A percentile compares a stretch with the other conserved stretches of the same genome.
These are phyloP conservation scores for Cymodocea nodosa DNA, from an alignment of 116 monocot genomes.

Conservation along the genomic window DNA sequence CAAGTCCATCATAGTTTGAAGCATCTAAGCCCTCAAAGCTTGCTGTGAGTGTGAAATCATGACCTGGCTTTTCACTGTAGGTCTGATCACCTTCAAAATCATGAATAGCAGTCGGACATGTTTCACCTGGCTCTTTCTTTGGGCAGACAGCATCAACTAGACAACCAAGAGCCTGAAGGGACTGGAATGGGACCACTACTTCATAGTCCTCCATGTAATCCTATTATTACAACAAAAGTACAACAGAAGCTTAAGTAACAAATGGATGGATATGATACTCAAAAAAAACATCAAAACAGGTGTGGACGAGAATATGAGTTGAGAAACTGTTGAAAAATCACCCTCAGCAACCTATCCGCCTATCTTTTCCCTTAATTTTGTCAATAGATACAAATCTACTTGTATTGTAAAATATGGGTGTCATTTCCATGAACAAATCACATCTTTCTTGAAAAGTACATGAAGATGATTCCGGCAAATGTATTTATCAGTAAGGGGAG, in stretches of 20 bases:
- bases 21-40: constrained; percentile 39
- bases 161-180: constrained; percentile 79
- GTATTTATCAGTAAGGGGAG: no score
- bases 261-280: not conserved
- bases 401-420: no score
- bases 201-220: constrained; percentile 98
- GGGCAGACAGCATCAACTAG: constrained; percentile 71
- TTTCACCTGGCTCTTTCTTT: constrained; percentile 57
- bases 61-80: constrained; percentile 91
- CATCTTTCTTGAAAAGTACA: no score
- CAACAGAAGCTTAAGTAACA: not conserved
- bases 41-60: constrained; percentile 50
- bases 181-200: constrained; percentile 88
- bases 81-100: constrained; percentile 98
- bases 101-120: constrained; percentile 77
- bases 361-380: no score
- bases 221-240: constrained; percentile 15
- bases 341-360: no score
- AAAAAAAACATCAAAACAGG: no score
- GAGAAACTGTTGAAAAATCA: no score
- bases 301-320: no score
- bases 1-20: constrained; percentile 72
- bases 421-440: no score
- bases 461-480: no score
- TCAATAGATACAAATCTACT: no score